Percentiles rank a stretch among this genome's conserved stretches.
These are phyloP conservation scores for Lomentospora prolificans DNA, from an alignment of 2,329 filamentous ascomycete genomes.

Conservation along the genomic window DNA sequence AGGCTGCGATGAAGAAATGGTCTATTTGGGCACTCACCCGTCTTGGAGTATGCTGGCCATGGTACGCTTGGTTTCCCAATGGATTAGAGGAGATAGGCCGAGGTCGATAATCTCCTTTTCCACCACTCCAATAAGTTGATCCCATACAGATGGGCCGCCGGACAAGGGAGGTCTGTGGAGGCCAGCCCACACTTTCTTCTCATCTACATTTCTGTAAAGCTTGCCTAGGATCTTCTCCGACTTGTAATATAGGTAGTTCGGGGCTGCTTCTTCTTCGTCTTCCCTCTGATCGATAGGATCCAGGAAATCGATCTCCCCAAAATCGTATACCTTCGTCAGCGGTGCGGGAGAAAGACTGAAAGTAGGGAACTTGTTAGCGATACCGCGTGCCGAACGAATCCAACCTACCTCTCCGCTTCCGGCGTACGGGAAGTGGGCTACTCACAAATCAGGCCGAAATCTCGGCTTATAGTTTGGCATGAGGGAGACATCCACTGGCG, in stretches of 20 bases:
- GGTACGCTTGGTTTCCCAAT: constrained; percentile 23
- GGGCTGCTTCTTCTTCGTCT: constrained; percentile 29
- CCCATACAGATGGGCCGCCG: constrained; percentile 30
- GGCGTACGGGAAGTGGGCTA: no score
- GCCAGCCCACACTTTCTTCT: constrained; percentile 54
- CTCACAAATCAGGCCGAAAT: constrained; percentile 47
- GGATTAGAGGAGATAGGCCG: constrained; percentile 15
- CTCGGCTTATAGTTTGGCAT: constrained; percentile 27
- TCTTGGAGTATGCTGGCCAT: constrained; percentile 34
- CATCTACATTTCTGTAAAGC: constrained; percentile 65
- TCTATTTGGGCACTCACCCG: constrained; percentile 29
- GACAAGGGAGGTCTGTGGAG: constrained; percentile 23
- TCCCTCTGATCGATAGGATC: constrained; percentile 23
- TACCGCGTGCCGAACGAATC: background rate
- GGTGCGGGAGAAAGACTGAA: constrained; percentile 36
- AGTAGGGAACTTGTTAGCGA: constrained; percentile 7
- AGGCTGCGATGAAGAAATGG: background rate
- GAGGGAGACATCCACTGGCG: constrained; percentile 37
- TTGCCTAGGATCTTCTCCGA: constrained; percentile 60
- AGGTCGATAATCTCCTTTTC: constrained; percentile 11
- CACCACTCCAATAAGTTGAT: constrained; percentile 24
- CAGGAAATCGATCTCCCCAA: constrained; percentile 29
- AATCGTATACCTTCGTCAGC: constrained; percentile 32
- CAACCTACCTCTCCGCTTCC: no score
- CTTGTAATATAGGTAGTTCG: constrained; percentile 49